Conservation (phyloP, 1,139 yeast genomes). For the Taiozyma onychis region DNA sequence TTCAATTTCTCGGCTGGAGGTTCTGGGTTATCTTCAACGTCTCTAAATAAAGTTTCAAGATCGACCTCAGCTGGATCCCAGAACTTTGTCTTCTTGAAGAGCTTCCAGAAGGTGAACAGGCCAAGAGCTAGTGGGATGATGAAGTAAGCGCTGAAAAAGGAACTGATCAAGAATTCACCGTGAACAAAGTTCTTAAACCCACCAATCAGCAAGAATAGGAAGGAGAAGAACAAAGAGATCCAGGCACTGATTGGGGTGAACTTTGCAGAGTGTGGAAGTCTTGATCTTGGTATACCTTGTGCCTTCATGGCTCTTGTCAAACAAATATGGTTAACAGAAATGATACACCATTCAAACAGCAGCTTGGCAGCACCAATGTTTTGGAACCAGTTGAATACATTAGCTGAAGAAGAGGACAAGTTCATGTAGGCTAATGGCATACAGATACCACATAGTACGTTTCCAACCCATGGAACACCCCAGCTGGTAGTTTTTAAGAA, state of each 20-base stretch:
- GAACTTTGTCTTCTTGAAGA: constrained; percentile 27
- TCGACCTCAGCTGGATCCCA: constrained; percentile 31
- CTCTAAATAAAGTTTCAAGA: constrained; percentile 30
- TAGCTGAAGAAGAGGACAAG: constrained; percentile 27
- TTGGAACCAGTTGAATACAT: constrained; percentile 28
- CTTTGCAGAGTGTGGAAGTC: constrained; percentile 29
- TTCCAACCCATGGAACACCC: constrained; percentile 41
- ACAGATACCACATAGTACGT: constrained; percentile 25
- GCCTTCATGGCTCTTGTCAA: constrained; percentile 33
- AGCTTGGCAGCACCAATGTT: constrained; percentile 12
- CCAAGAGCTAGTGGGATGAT: constrained; percentile 30
- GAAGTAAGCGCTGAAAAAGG: constrained; percentile 36
- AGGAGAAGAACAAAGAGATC: constrained; percentile 32
- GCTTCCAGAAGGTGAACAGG: constrained; percentile 29
- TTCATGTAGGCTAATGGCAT: constrained; percentile 36
- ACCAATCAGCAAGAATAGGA: constrained; percentile 33
- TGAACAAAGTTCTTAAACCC: constrained; percentile 36
- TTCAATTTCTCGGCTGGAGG: constrained; percentile 19
- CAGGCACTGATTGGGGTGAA: constrained; percentile 28
- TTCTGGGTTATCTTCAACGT: constrained; percentile 36
- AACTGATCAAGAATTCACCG: constrained; percentile 31
- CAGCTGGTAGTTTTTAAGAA: constrained; percentile 36
- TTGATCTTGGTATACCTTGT: constrained; percentile 33
- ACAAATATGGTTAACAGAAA: constrained; percentile 31
- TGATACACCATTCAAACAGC: constrained; percentile 22